Conservation (phyloP, 495 filamentous ascomycete genomes). For the Neurospora intermedia region DNA sequence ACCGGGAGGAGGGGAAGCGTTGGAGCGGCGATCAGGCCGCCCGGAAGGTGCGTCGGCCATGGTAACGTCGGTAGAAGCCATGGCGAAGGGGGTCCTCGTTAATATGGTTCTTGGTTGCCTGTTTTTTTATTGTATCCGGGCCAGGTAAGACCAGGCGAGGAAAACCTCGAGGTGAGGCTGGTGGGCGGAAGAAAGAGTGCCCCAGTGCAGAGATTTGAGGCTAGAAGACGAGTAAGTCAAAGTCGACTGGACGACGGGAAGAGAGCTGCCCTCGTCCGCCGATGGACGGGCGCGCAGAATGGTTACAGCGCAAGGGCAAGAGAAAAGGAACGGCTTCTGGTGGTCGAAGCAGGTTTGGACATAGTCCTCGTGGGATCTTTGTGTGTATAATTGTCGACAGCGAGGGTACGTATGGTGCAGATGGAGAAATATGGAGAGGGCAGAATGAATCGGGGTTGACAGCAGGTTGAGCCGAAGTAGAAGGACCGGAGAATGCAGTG, state of each 20-base stretch:
- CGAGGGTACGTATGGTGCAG: background rate
- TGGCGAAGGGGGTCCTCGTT: constrained; percentile 3
- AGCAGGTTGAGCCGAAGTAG: background rate
- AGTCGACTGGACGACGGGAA: background rate
- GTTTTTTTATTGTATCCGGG: background rate
- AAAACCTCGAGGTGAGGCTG: background rate
- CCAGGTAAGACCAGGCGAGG: background rate
- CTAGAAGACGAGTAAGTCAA: background rate
- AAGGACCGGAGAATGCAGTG: background rate
- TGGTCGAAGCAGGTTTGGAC: background rate
- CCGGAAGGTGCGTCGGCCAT: constrained; percentile 15
- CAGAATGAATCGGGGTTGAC: background rate
- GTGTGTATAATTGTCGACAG: background rate
- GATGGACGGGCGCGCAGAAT: background rate
- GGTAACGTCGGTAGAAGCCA: constrained; percentile 22
- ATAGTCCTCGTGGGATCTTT: background rate
- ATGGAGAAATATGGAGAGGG: background rate
- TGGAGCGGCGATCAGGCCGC: constrained; percentile 17
- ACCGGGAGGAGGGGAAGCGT: constrained; percentile 19
- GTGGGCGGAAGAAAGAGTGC: background rate
- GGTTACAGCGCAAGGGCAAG: background rate
- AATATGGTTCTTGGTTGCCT: background rate
- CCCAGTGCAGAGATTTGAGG: background rate
- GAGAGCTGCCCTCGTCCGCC: background rate
- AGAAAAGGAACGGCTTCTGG: background rate